phyloP scores from a whole-genome alignment of 805 yeast genomes.

The Wickerhamiella australiensis region DNA sequence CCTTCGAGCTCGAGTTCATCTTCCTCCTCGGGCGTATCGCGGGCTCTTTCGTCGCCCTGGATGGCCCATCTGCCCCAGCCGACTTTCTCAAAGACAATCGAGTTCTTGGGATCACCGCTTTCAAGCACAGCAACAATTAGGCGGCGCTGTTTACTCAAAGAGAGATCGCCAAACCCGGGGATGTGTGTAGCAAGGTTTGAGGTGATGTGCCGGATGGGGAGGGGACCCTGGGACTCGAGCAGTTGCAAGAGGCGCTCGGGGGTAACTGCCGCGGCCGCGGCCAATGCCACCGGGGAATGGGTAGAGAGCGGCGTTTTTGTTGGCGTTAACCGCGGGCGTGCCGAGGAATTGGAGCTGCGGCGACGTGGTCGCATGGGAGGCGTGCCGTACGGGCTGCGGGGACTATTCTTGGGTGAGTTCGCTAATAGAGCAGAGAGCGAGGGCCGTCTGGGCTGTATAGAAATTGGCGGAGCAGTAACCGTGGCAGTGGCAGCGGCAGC shows the following conservation, averaged over 20 bases:
- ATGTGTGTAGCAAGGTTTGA: constrained; percentile 62
- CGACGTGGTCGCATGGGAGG: constrained; percentile 10
- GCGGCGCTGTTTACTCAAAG: constrained; percentile 79
- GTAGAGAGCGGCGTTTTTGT: constrained; percentile 34
- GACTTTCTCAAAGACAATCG: constrained; percentile 72
- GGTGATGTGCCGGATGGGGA: constrained; percentile 84
- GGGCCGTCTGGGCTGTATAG: constrained; percentile 1
- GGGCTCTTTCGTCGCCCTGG: constrained; percentile 32
- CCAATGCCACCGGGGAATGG: constrained; percentile 76
- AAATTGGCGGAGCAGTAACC: background rate
- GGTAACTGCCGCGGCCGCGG: constrained; percentile 76
- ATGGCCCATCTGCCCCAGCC: constrained; percentile 99
- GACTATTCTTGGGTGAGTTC: background rate
- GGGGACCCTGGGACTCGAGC: constrained; percentile 63
- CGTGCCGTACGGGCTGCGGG: constrained; percentile 3
- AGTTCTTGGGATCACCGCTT: constrained; percentile 42
- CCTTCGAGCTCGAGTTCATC: constrained; percentile 10
- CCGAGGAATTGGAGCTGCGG: constrained; percentile 11
- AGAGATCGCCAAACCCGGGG: constrained; percentile 64
- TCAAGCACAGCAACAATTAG: constrained; percentile 83
- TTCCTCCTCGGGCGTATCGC: constrained; percentile 66
- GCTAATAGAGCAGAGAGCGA: background rate
- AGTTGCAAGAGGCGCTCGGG: constrained; percentile 63
- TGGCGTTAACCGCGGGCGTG: constrained; percentile 5
- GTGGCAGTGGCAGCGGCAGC: constrained; percentile 1